These are phyloP conservation scores for Zygoascus bituminiphila DNA, from an alignment of 805 yeast species.

Conservation along the genomic window DNA sequence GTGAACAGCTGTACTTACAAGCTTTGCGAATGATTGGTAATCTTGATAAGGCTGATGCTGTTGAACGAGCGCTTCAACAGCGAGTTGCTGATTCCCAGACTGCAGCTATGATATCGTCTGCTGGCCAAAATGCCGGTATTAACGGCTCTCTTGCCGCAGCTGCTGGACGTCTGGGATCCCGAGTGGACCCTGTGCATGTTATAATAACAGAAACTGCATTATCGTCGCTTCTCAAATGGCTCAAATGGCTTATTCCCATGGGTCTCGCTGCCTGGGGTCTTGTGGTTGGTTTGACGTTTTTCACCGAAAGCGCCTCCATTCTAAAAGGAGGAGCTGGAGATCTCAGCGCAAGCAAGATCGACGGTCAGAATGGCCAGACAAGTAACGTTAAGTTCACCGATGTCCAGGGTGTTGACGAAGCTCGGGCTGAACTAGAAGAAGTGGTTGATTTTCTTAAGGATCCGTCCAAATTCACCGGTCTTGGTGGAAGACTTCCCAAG, in stretches of 20 bases:
- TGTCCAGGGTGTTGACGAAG: slow-evolving; percentile 97
- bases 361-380: slow-evolving; percentile 76
- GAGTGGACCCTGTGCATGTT: slow-evolving; percentile 84
- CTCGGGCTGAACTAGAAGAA: slow-evolving; percentile 93
- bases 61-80: slow-evolving; percentile 41
- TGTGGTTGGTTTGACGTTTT: slow-evolving; percentile 65
- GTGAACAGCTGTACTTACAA: slow-evolving; percentile 68
- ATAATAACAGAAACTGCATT: slow-evolving; percentile 78
- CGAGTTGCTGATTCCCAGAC: slow-evolving; percentile 4
- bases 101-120: not conserved
- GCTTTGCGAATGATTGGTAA: slow-evolving; percentile 77
- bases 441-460: slow-evolving; percentile 96
- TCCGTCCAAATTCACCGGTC: slow-evolving; percentile 90
- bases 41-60: slow-evolving; percentile 65
- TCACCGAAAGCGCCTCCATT: slow-evolving; percentile 77
- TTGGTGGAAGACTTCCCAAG: slow-evolving; percentile 96
- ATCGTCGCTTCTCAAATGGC: slow-evolving; percentile 74
- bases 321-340: slow-evolving; percentile 43
- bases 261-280: slow-evolving; percentile 75
- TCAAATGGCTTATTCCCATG: slow-evolving; percentile 78
- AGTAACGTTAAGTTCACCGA: slow-evolving; percentile 85
- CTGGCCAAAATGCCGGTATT: slow-evolving; percentile 5
- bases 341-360: slow-evolving; percentile 46
- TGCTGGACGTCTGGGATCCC: slow-evolving; percentile 23
- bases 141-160: not conserved